These are phyloP conservation scores for Plenodomus lindquistii DNA, from an alignment of 2,329 filamentous ascomycete species.

Conservation along the genomic window DNA sequence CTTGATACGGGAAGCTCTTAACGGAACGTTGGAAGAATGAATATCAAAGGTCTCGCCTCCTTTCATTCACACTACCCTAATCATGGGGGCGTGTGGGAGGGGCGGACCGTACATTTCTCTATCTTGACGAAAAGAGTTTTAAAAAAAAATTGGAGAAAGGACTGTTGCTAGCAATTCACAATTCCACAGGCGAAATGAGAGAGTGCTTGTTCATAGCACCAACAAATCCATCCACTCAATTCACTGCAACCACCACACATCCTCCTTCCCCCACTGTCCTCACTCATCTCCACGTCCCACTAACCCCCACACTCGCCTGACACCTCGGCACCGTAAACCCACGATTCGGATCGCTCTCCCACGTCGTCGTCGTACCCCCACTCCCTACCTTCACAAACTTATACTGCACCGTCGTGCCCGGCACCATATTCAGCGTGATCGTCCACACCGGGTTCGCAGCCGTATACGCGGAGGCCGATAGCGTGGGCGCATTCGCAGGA, in stretches of 20 bases:
- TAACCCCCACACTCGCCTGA: slow-evolving; percentile 27
- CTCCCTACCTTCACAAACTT: slow-evolving; percentile 53
- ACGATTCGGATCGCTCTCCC: slow-evolving; percentile 52
- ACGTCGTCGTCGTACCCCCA: slow-evolving; percentile 48
- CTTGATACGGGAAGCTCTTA: slow-evolving; percentile 44
- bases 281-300: slow-evolving; percentile 20
- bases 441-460: slow-evolving; percentile 53
- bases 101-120: not conserved
- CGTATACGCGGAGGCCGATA: slow-evolving; percentile 52
- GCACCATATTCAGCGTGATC: slow-evolving; percentile 46
- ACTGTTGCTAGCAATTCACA: too few species aligned
- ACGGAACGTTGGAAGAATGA: slow-evolving; percentile 54
- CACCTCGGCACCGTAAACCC: slow-evolving; percentile 42
- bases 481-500: slow-evolving; percentile 42
- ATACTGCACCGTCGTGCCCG: slow-evolving; percentile 50
- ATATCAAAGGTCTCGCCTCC: not conserved
- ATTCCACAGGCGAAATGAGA: too few species aligned
- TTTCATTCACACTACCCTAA: not conserved
- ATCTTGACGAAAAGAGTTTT: too few species aligned
- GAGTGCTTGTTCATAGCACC: too few species aligned
- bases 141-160: too few species aligned
- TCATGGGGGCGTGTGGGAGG: not conserved
- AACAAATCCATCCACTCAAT: not conserved
- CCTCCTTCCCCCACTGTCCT: not conserved
- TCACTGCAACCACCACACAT: not conserved